Evolutionary conservation across 176 grass and related monocot species (phyloP), one percentile per base, ranked within the genome.

Genomic region (Chrysopogon serrulatus): DNA sequence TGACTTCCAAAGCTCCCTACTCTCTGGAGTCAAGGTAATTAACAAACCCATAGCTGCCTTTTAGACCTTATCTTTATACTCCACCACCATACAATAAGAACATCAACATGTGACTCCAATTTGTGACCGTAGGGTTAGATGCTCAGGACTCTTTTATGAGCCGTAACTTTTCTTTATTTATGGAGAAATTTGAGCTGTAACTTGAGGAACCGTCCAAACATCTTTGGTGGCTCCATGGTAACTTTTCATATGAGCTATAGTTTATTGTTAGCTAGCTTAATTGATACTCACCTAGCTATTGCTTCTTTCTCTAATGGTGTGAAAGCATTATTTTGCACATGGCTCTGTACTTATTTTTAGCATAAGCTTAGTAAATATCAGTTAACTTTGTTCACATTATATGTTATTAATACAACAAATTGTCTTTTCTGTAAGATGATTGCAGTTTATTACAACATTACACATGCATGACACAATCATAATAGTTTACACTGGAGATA

Each of bases 191-290:
- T 76, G 81, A 64, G 14, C 34, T 71, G 87, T 94, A 87, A 85
- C 56, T 73, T 54, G 72, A 83, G 71, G 77, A 86, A 82, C 80
- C 57, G 42, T 90, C 87, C 85, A 95, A 90, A 71, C 39, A 23
- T 48, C 69, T 95, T 95, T 95, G 45, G 81, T 86, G 87, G 85
- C 87, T 92, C 87, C 66, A 92, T 86, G 79, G 80, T 72, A 83
- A 87, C 84, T 84, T 92, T 94, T 82, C 28, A 30, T 34, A 65
- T 76, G 12, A 76, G 40, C 13, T 31, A 62, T 62, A 71, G 18
- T 78, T 72, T 83, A 68, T 26, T 49, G 28, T n/a, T 79, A 45
- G 54, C 34, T 43, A 57, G 12, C 4, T 24, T 39, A 53, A 12
- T 74, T 49, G 13, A 39, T 18, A 74, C 28, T 23, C 40, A 3